Base-by-base conservation (phyloP, 2,329 filamentous ascomycete genomes). In the Exophiala lecanii-corni region DNA sequence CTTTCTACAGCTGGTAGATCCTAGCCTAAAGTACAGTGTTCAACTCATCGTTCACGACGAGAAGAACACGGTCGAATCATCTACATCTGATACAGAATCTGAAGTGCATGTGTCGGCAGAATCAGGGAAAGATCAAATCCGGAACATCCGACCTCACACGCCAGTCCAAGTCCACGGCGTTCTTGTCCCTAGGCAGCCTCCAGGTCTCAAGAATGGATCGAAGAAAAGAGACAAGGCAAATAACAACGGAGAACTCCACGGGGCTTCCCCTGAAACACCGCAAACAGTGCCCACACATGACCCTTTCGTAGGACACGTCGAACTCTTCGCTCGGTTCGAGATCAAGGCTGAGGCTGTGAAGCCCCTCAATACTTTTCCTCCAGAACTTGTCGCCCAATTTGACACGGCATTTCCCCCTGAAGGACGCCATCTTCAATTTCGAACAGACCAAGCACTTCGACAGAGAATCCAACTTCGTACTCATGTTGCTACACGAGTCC, bases 341-440 rank as follows among this genome's bases (percentile, higher is more conserved):
- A 64, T 92, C 37, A 70, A 73, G 4, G 63, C 89, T 13, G 67
- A 75, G 35, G 72, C 73, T 2, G 74, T 94, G 6, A 70, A 78
- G 32, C 74, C 78, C 38, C 72, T 96, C 3, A 91, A 91, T 55
- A 67, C 75, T 0, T 87, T 94, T 41, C 79, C 85, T 1, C 76
- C 77, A 32, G 79, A 89, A 50, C 80, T 94, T 43, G 82, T 92
- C 46, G 79, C 94, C 49, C 85, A 83, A 2, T 70, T 80, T 12
- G 81, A 84, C 36, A 85, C 84, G 2, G 74, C 81, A 0, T 95
- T 92, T 57, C 75, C 84, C 0, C 78, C 82, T 0, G 77, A 85
- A 36, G 76, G 84, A 44, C 81, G 92, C 16, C 86, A 97, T 63
- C 68, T 96, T 13, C 89, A 97, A 56, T 74, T 98, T 33, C 81